phyloP scores from a whole-genome alignment of 2,329 filamentous ascomycete genomes.

The Beauveria varroae region DNA sequence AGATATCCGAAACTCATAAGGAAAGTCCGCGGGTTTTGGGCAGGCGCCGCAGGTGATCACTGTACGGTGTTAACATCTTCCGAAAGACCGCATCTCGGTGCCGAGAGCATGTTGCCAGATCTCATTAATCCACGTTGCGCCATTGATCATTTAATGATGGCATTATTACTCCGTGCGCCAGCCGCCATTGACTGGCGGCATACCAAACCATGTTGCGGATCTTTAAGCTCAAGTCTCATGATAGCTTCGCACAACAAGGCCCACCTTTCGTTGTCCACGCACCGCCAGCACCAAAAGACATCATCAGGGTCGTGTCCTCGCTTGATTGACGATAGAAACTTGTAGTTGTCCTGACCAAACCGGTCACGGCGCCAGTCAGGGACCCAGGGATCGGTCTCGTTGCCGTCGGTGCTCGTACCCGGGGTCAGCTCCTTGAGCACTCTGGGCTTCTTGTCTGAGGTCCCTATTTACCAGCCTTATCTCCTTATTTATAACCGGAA shows the following conservation, averaged over 20 bases:
- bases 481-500: neutral
- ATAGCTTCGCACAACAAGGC: neutral
- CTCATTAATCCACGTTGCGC: neutral
- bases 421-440: neutral
- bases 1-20: neutral
- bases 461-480: neutral
- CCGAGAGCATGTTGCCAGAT: neutral
- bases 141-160: neutral
- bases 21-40: neutral
- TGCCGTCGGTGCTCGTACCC: neutral
- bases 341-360: neutral
- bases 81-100: neutral
- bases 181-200: neutral
- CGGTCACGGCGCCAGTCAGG: neutral
- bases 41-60: neutral
- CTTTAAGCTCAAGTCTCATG: too few relatives aligned
- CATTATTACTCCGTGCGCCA: neutral
- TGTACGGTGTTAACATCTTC: neutral
- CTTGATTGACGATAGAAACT: neutral
- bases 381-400: neutral
- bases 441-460: neutral
- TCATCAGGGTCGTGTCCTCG: neutral
- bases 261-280: constrained; percentile 6
- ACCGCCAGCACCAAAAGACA: neutral
- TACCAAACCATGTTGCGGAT: neutral